Base-by-base conservation (phyloP, 2,329 filamentous ascomycete genomes). In the Colletotrichum tropicale region DNA sequence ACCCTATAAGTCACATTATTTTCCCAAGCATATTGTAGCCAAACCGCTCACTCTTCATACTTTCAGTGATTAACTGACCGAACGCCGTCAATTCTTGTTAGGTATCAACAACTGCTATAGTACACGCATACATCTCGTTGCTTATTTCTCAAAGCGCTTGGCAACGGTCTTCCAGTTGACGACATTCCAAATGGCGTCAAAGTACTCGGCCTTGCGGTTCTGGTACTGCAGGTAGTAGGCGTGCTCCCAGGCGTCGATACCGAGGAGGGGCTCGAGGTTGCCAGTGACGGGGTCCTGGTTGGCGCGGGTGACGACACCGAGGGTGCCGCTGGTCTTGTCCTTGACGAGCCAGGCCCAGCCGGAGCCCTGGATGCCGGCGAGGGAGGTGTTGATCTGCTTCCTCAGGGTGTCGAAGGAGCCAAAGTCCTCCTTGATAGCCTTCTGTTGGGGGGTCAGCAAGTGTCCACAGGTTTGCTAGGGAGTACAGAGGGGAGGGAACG, bases 171-270 rank as follows among this genome's bases (percentile, higher is more conserved):
- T 95, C 96, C 96, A 98, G 92, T 98, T 98, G 85, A 98, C 89
- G 66, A 98, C 96, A 80, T 98, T 95, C 96, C 96, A 98, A 84
- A 98, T 94, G 75, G 95, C 95, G 81, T 91, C 91, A 87, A 98
- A 98, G 90, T 98, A 98, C 88, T 98, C 96, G 74, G 94, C 96
- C 92, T 98, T 98, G 86, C 95, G 93, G 90, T 98, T 98, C 92
- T 98, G 91, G 88, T 98, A 98, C 89, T 98, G 95, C 77, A 98
- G 90, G 88, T 98, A 98, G 89, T 98, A 98, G 68, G 96, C 96
- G 87, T 98, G 96, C 90, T 98, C 96, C 96, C 96, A 98, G 70
- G 96, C 96, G 88, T 98, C 96, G 81, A 98, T 94, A 73, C 96
- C 96, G 62, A 98, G 88, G 65, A 98, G 89, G 48, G 96, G 96